Evolutionary conservation across 257 asterid species (phyloP).

Genomic region (Asclepias syriaca): DNA sequence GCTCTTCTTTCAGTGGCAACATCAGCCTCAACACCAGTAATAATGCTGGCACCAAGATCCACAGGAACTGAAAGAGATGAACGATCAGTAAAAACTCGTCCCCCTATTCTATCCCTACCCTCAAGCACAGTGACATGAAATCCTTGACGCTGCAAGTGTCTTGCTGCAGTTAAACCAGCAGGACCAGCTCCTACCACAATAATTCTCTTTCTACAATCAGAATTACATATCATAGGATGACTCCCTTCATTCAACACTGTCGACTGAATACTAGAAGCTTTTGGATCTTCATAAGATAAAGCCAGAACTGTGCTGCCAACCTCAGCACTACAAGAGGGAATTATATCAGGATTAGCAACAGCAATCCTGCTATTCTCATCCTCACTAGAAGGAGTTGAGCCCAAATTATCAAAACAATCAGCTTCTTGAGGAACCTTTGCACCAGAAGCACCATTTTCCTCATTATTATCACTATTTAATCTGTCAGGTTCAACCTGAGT

Average conservation of each 20-base stretch:
- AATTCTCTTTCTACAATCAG: slow-evolving; percentile 44
- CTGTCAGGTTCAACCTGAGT: slow-evolving; percentile 25
- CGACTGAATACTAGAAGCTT: slow-evolving; percentile 26
- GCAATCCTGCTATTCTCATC: slow-evolving; percentile 30
- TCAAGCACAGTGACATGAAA: slow-evolving; percentile 74
- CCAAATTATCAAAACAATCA: slow-evolving; percentile 25
- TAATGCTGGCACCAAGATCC: slow-evolving; percentile 99
- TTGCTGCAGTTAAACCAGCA: slow-evolving; percentile 97
- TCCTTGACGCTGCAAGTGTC: slow-evolving; percentile 96
- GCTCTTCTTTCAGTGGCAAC: slow-evolving; percentile 97
- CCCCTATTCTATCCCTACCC: slow-evolving; percentile 95
- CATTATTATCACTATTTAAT: slow-evolving; percentile 25
- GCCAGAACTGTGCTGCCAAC: slow-evolving; percentile 26
- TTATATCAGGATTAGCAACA: slow-evolving; percentile 30
- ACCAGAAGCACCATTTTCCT: slow-evolving; percentile 36
- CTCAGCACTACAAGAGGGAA: slow-evolving; percentile 22
- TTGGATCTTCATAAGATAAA: slow-evolving; percentile 27
- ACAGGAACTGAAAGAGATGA: slow-evolving; percentile 93
- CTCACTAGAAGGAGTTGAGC: slow-evolving; percentile 27
- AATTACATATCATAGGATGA: slow-evolving; percentile 27
- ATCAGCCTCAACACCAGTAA: slow-evolving; percentile 98
- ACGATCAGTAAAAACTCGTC: slow-evolving; percentile 90
- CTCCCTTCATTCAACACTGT: slow-evolving; percentile 19
- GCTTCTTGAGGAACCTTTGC: slow-evolving; percentile 23
- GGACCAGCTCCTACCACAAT: slow-evolving; percentile 97